phyloP scores from a whole-genome alignment of 805 yeast species.

The Candida saitoana region DNA sequence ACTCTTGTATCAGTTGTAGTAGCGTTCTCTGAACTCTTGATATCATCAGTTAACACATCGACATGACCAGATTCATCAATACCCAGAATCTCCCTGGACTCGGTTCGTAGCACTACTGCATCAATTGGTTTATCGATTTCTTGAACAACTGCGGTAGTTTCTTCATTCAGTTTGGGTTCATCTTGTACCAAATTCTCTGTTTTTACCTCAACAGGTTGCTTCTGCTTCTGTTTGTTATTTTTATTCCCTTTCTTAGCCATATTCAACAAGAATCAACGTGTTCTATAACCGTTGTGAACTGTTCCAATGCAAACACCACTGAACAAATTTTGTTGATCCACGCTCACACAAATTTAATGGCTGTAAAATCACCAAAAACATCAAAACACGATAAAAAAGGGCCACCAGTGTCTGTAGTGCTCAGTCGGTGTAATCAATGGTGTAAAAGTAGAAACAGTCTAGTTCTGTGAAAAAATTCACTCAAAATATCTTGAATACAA shows the following conservation, averaged over 20 bases:
- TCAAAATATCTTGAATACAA: too few species aligned
- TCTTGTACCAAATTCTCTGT: background rate
- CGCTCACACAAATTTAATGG: background rate
- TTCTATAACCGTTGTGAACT: background rate
- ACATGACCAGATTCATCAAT: too few species aligned
- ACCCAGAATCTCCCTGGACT: background rate
- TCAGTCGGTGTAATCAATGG: too few species aligned
- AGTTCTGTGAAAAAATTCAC: too few species aligned
- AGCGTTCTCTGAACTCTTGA: too few species aligned
- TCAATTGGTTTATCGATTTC: background rate
- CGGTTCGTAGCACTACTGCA: background rate
- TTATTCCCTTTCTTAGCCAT: background rate
- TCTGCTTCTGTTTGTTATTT: background rate
- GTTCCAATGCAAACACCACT: background rate
- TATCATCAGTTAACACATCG: too few species aligned
- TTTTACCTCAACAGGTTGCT: background rate
- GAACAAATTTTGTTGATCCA: background rate
- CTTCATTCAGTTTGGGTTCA: background rate
- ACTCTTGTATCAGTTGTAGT: too few species aligned
- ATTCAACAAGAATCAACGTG: background rate
- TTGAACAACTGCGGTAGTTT: too few species aligned
- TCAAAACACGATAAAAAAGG: too few species aligned
- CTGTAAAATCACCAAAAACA: background rate
- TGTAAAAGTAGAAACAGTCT: too few species aligned
- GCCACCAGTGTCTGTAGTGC: too few species aligned